Evolutionary conservation across 768 basidiomycete species (phyloP), one percentile per base, ranked within the genome.

Genomic region (Boletus fagicola): DNA sequence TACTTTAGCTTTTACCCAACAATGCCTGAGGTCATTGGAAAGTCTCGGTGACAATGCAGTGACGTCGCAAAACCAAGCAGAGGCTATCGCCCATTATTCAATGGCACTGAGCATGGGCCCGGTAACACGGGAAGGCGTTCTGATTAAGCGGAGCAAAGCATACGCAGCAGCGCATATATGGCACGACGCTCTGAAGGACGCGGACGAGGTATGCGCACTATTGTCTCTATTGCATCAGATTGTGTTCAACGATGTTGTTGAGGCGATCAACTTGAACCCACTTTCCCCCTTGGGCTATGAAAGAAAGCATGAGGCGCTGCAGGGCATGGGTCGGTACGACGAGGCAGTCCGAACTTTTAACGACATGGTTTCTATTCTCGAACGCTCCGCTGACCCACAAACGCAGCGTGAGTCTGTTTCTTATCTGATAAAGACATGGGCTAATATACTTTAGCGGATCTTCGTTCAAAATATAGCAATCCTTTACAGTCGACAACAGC

Each of bases 311-410:
- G 38, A 50, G 0, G 38, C 49, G 12, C 39, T 59, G 3, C 51
- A 36, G 13, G 52, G 58, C 20, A 72, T 2, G 73, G 62, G 12
- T 30, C 57, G 45, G 20, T 40, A 50, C 31, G 50, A 55, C 15
- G 53, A 61, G 22, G 45, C 44, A 30, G 24, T 13, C 18, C 39
- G 8, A 22, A 12, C 45, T 13, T 38, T 51, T 0, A n/a, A 30
- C 16, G 28, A 16, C 12, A 49, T 51, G 53, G 13, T 26, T 26
- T 51, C 57, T 15, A 30, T 24, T 44, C 31, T 40, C 13, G 50
- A 35, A 43, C 58, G 3, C 4, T 44, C 58, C 18, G 10, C 24
- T 30, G 33, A 53, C 42, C 28, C 35, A 28, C 49, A 24, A 3
- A 39, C 15, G 18, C 30, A 22, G 20, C 11, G 56, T 56, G 15